Conservation (phyloP, 1,139 yeast species). For the Yamadazyma aaseri region DNA sequence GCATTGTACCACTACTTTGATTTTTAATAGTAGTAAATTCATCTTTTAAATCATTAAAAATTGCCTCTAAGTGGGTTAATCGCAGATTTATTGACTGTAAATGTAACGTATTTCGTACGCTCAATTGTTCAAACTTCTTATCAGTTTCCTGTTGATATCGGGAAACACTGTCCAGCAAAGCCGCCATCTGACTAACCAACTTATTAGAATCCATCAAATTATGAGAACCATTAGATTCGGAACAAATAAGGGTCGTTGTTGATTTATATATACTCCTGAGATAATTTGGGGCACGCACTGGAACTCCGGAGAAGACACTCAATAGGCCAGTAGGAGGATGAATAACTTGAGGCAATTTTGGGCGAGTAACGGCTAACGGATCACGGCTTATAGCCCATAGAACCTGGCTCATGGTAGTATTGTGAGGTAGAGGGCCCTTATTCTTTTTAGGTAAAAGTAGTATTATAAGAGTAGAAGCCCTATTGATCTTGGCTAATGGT, state of each 20-base stretch:
- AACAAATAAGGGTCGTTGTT: too few relatives aligned
- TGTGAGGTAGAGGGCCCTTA: too few relatives aligned
- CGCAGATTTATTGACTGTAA: conserved; percentile 26
- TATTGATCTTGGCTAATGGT: too few relatives aligned
- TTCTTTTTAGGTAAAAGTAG: too few relatives aligned
- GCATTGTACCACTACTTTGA: conserved; percentile 3
- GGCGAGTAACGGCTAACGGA: too few relatives aligned
- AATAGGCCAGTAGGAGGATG: too few relatives aligned
- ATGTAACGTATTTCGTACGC: conserved; percentile 21
- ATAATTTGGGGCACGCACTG: conserved; percentile 1
- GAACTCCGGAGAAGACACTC: too few relatives aligned
- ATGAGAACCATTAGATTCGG: background rate
- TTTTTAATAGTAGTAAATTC: conserved; percentile 4
- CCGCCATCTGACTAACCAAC: background rate
- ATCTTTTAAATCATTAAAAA: conserved; percentile 4
- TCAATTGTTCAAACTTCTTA: conserved; percentile 21
- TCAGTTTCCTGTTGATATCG: conserved; percentile 17
- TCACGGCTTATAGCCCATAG: too few relatives aligned
- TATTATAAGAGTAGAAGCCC: too few relatives aligned
- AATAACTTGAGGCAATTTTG: too few relatives aligned
- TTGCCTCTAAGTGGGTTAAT: conserved; percentile 16
- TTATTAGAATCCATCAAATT: background rate
- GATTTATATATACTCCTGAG: conserved; percentile 1
- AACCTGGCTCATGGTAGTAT: too few relatives aligned
- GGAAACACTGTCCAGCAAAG: background rate